Evolutionary conservation across 2,329 filamentous ascomycete species (phyloP).

Genomic region (Myrmaecium sp.): DNA sequence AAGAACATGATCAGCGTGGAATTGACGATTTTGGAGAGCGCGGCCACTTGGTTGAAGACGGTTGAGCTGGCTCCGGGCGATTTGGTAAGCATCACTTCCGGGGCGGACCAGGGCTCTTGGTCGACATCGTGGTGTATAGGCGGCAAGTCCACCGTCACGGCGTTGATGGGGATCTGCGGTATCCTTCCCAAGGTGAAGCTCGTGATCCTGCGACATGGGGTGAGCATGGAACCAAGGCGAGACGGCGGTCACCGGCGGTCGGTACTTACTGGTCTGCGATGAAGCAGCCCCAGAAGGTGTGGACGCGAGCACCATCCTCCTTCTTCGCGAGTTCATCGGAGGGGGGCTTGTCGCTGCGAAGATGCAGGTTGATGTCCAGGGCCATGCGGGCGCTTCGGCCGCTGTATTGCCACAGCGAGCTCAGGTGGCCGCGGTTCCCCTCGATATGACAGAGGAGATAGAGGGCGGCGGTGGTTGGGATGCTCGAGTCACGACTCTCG

Average conservation of each 20-base stretch:
- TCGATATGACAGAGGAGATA: slow-evolving; percentile 7
- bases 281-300: slow-evolving; percentile 9
- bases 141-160: slow-evolving; percentile 7
- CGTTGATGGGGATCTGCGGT: slow-evolving; percentile 7
- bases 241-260: background rate
- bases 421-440: slow-evolving; percentile 5
- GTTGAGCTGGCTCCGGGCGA: slow-evolving; percentile 5
- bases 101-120: slow-evolving; percentile 5
- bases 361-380: slow-evolving; percentile 6
- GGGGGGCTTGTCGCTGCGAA: slow-evolving; percentile 3
- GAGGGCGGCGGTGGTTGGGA: slow-evolving; percentile 7
- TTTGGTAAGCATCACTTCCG: slow-evolving; percentile 3
- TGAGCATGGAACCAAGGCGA: background rate
- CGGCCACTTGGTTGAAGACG: slow-evolving; percentile 6
- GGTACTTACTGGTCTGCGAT: slow-evolving; percentile 7
- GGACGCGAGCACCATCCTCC: slow-evolving; percentile 4
- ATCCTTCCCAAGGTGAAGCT: slow-evolving; percentile 8
- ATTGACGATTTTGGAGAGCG: slow-evolving; percentile 9
- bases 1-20: slow-evolving; percentile 9
- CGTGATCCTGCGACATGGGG: slow-evolving; percentile 5
- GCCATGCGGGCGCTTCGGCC: slow-evolving; percentile 8
- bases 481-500: slow-evolving; percentile 4
- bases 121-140: slow-evolving; percentile 5
- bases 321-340: slow-evolving; percentile 1
- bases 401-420: slow-evolving; percentile 6